Conservation (phyloP, 495 filamentous ascomycete species). For the Xylaria flabelliformis region DNA sequence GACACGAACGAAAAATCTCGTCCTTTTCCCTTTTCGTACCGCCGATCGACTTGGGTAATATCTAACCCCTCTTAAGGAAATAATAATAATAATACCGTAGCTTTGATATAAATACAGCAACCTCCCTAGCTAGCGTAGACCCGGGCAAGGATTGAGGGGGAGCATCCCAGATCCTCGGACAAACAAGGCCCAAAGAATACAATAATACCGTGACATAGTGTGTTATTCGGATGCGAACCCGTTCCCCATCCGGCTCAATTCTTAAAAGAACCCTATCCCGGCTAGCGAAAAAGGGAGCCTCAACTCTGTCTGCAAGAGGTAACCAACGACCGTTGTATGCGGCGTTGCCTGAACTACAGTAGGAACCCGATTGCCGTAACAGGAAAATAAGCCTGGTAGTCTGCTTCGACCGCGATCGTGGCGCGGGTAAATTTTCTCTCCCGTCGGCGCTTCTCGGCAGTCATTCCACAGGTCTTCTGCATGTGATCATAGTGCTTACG, state of each 20-base stretch:
- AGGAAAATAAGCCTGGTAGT: slow-evolving; percentile 7
- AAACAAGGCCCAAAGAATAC: neutral
- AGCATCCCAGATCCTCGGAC: slow-evolving; percentile 25
- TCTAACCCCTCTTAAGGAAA: neutral
- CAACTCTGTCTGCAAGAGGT: slow-evolving; percentile 11
- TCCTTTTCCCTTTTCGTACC: neutral
- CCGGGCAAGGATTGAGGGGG: neutral
- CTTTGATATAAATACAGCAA: slow-evolving; percentile 4
- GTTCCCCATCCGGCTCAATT: slow-evolving; percentile 8
- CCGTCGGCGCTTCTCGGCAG: slow-evolving; percentile 15
- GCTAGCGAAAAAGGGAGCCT: slow-evolving; percentile 7
- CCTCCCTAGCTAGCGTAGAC: slow-evolving; percentile 8
- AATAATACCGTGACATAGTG: slow-evolving; percentile 13
- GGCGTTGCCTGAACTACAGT: neutral
- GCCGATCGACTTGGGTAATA: slow-evolving; percentile 9
- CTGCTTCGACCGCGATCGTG: neutral
- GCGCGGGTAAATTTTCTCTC: neutral
- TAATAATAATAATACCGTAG: neutral
- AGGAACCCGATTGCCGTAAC: neutral
- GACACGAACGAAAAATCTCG: neutral
- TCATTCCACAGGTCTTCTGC: neutral
- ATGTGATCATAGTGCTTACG: slow-evolving; percentile 11
- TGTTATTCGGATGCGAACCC: slow-evolving; percentile 2
- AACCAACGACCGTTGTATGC: slow-evolving; percentile 11
- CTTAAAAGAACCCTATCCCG: neutral